These are phyloP conservation scores for Scedosporium apiospermum DNA, from an alignment of 2,329 filamentous ascomycete species.

Conservation along the genomic window DNA sequence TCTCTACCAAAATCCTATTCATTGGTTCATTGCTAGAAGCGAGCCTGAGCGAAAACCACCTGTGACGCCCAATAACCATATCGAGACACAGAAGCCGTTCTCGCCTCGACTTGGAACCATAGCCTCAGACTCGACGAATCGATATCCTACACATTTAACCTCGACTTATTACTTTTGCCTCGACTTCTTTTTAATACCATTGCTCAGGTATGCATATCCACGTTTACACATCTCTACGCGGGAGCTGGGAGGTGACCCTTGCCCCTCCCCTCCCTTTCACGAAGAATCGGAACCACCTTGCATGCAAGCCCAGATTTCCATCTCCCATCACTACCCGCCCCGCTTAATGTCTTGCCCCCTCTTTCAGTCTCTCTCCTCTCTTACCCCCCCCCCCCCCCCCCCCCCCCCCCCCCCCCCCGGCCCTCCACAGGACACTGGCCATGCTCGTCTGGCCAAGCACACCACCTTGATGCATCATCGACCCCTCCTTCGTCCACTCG, in stretches of 20 bases:
- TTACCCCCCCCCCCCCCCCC: not conserved
- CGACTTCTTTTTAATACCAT: not conserved
- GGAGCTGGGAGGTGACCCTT: not conserved
- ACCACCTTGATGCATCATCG: conserved; percentile 3
- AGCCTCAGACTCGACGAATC: not conserved
- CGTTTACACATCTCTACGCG: not conserved
- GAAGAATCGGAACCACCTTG: not conserved
- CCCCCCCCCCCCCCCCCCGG: not conserved
- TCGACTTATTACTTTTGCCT: not conserved
- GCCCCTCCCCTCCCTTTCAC: not conserved
- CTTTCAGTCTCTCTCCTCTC: not conserved
- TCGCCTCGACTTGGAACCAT: not conserved
- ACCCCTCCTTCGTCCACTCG: conserved; percentile 1
- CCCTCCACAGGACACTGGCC: not conserved
- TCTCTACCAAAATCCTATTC: not conserved
- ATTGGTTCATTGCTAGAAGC: not conserved
- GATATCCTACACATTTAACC: not conserved
- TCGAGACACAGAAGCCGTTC: not conserved
- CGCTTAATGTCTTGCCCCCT: conserved; percentile 3
- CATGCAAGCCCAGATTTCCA: not conserved
- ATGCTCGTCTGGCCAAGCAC: conserved; percentile 3
- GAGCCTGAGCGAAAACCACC: not conserved
- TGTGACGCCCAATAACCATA: not conserved
- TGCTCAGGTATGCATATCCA: conserved; percentile 2
- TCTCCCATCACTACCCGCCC: not conserved